phyloP scores from a whole-genome alignment of 345 rosid genomes.

The Gossypium turneri region DNA sequence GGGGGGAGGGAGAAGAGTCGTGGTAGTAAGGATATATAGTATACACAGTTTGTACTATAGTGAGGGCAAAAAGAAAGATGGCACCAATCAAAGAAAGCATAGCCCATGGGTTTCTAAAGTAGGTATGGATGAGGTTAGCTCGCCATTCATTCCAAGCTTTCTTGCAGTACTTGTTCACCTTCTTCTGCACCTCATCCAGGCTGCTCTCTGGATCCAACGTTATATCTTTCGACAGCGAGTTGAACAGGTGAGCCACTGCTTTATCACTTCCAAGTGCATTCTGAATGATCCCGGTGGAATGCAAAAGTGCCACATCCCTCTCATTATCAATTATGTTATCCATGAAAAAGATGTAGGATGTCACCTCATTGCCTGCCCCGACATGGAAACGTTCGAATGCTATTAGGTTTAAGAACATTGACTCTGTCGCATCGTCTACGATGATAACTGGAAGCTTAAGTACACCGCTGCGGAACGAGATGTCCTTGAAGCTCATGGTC shows the following conservation, averaged over 20 bases:
- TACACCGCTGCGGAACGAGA: constrained; percentile 29
- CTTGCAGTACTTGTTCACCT: constrained; percentile 31
- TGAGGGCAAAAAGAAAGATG: constrained; percentile 41
- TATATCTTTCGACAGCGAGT: constrained; percentile 19
- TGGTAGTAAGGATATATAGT: constrained; percentile 26
- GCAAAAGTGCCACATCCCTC: constrained; percentile 39
- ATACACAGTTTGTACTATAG: constrained; percentile 31
- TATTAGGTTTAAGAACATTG: constrained; percentile 33
- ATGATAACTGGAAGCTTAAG: constrained; percentile 28
- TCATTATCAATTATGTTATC: constrained; percentile 37
- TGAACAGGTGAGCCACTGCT: constrained; percentile 42
- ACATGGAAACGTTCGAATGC: constrained; percentile 41
- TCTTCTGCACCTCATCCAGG: constrained; percentile 25
- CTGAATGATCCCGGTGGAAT: constrained; percentile 39
- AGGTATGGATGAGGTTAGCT: constrained; percentile 37
- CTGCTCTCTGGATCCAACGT: constrained; percentile 28
- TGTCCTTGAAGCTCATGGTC: constrained; percentile 28
- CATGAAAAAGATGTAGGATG: constrained; percentile 44
- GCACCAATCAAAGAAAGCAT: constrained; percentile 33
- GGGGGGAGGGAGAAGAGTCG: not conserved
- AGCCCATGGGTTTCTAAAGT: constrained; percentile 53
- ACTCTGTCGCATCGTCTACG: constrained; percentile 33
- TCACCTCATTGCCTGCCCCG: constrained; percentile 35
- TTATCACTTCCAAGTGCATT: constrained; percentile 46
- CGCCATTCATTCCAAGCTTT: constrained; percentile 43